A percentile compares a stretch with the other conserved stretches of the same genome.
phyloP scores from a whole-genome alignment of 2,329 filamentous ascomycete species.

The Bimuria novae-zelandiae region DNA sequence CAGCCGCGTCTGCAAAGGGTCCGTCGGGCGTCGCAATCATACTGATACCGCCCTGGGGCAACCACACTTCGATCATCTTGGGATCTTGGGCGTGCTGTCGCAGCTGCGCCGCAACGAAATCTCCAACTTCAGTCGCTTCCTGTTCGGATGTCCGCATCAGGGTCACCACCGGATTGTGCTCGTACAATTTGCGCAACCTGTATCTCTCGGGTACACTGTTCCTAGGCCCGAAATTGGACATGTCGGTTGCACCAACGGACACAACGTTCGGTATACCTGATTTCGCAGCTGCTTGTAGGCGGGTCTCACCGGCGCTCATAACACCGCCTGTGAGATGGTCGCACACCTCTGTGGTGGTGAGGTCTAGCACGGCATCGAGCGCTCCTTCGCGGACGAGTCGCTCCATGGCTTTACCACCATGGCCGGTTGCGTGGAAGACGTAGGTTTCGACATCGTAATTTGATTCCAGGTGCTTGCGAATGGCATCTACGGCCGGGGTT shows the following conservation, averaged over 20 bases:
- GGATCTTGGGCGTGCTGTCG: constrained; percentile 45
- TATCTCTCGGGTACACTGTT: constrained; percentile 62
- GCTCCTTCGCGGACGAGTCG: constrained; percentile 60
- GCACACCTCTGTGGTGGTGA: constrained; percentile 71
- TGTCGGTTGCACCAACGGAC: constrained; percentile 53
- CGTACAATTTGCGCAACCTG: constrained; percentile 57
- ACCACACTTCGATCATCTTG: constrained; percentile 58
- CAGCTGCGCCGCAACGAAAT: constrained; percentile 61
- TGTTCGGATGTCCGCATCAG: constrained; percentile 66
- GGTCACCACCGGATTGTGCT: constrained; percentile 70
- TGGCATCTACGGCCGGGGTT: constrained; percentile 64
- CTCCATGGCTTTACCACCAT: constrained; percentile 72
- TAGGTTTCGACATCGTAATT: constrained; percentile 59
- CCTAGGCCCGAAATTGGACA: constrained; percentile 64
- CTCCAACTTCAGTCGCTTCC: constrained; percentile 61
- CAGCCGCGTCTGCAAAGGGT: constrained; percentile 58
- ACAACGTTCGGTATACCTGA: constrained; percentile 63
- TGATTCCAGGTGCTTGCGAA: constrained; percentile 54
- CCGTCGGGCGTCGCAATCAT: constrained; percentile 59
- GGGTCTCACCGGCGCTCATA: constrained; percentile 61
- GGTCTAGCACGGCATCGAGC: constrained; percentile 69
- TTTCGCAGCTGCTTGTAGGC: constrained; percentile 62
- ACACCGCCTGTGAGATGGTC: constrained; percentile 67
- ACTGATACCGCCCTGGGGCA: constrained; percentile 66
- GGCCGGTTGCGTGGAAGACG: constrained; percentile 72